phyloP scores from a whole-genome alignment of 345 rosid species.

The Lenwebbia sp. region DNA sequence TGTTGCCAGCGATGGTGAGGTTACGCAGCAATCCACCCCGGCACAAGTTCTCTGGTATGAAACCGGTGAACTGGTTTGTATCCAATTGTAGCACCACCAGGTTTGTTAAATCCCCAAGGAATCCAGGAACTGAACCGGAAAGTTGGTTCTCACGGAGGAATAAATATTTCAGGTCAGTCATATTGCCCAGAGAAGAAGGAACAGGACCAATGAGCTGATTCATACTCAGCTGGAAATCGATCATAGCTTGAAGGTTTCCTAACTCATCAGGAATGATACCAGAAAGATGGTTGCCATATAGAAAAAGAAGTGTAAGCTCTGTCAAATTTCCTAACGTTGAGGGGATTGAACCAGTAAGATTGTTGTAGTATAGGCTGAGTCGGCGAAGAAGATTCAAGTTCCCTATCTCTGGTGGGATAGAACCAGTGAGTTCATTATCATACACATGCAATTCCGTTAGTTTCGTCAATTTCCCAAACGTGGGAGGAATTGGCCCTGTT shows the following conservation, averaged over 20 bases:
- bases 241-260: conserved; percentile 8
- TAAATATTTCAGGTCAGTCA: conserved; percentile 10
- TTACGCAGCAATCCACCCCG: not conserved
- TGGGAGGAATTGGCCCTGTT: conserved; percentile 11
- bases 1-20: conserved; percentile 1
- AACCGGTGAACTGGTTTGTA: not conserved
- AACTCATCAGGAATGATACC: not conserved
- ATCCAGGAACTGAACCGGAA: conserved; percentile 14
- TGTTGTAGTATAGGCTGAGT: conserved; percentile 1
- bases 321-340: not conserved
- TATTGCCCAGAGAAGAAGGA: conserved; percentile 22
- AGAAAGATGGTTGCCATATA: not conserved
- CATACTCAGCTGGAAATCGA: not conserved
- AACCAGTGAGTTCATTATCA: conserved; percentile 7
- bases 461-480: not conserved
- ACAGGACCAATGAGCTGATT: not conserved
- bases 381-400: not conserved
- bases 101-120: conserved; percentile 5
- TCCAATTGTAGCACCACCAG: not conserved
- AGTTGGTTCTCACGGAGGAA: conserved; percentile 16
- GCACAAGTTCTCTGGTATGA: conserved; percentile 1
- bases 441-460: not conserved
- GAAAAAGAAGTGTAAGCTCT: not conserved
- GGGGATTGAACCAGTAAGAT: not conserved
- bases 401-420: conserved; percentile 7